Percentiles rank a stretch among this genome's conserved stretches.
phyloP scores from a whole-genome alignment of 2,329 filamentous ascomycete species.

The Fusarium sublunatum region DNA sequence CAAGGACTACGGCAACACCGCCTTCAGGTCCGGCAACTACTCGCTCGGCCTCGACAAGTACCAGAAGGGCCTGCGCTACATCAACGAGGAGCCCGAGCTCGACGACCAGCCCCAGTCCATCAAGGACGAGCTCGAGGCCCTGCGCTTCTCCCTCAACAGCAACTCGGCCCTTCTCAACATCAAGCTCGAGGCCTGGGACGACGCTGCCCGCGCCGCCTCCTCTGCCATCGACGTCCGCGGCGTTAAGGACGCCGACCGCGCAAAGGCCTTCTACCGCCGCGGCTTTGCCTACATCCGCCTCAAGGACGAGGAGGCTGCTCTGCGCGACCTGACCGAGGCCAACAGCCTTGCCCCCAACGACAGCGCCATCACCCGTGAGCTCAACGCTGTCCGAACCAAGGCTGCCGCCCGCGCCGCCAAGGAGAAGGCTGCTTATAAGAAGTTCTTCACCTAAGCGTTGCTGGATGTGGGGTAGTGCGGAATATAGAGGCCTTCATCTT shows the following conservation, averaged over 20 bases:
- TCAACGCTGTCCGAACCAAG: conserved; percentile 80
- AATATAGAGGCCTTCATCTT: conserved; percentile 18
- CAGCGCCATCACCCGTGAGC: conserved; percentile 78
- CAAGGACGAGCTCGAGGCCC: conserved; percentile 72
- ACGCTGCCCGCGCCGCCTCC: conserved; percentile 76
- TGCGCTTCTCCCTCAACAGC: conserved; percentile 88
- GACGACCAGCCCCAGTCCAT: conserved; percentile 78
- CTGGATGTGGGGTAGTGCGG: not conserved
- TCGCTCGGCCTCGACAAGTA: conserved; percentile 86
- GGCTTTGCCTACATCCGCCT: conserved; percentile 78
- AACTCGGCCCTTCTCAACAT: conserved; percentile 88
- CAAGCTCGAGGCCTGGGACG: conserved; percentile 79
- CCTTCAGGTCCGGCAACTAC: conserved; percentile 84
- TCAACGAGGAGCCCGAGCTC: conserved; percentile 83
- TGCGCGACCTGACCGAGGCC: conserved; percentile 80
- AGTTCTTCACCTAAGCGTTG: conserved; percentile 75
- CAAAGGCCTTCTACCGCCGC: conserved; percentile 88
- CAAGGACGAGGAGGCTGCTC: conserved; percentile 86
- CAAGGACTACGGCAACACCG: conserved; percentile 92
- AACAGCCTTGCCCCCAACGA: conserved; percentile 80
- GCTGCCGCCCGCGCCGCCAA: conserved; percentile 79
- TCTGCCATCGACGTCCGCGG: conserved; percentile 76
- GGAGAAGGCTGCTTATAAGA: conserved; percentile 92
- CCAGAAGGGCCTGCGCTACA: conserved; percentile 89
- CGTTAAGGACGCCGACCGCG: conserved; percentile 80